Evolutionary conservation across 2,329 filamentous ascomycete genomes (phyloP), one percentile per base, ranked within the genome.

Genomic region (Albifimbria verrucaria): DNA sequence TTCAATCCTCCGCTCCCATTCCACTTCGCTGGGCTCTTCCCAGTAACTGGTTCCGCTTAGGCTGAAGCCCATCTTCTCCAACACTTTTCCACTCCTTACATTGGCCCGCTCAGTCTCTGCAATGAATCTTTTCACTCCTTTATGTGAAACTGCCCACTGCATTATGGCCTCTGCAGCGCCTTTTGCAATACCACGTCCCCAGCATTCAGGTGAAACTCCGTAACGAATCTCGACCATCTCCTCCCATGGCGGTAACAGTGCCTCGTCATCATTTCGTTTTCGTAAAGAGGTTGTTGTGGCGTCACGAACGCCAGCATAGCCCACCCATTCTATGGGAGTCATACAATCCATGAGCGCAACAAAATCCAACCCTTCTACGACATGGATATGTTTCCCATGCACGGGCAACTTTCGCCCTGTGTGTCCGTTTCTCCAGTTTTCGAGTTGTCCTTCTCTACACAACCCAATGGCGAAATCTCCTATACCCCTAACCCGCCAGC

Each of bases 141-240:
- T 47, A 18, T 61, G 57, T 17, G 49, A 49, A 9, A 45, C 21
- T 20, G 57, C 54, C 59, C 59, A 61, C 2, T 47, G 22, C 57
- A 61, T 59, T 7, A 58, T 56, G 5, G 48, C 54, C 43, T 49
- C 48, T 20, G 51, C 48, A 17, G 54, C 56, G 15, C 52, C 20
- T n/a, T 51, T 53, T 6, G 57, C 57, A n/a, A 61, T 53, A 17
- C 59, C 56, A 4, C 55, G 44, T 1, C 57, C 59, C 48, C 57
- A 51, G 26, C 49, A 53, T 3, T 49, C 46, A 4, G 53, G 51
- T 9, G 41, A 50, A 10, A 59, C 28, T 6, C 59, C 59, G 32
- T 61, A 61, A 2, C 59, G 53, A 18, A 61, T 46, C 48, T 61
- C 59, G 28, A 55, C 41, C 59, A 59, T 58, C 32, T 61, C 59